These are phyloP conservation scores for Castanospermum australe DNA, from an alignment of 306 rosid genomes.

Conservation along the genomic window DNA sequence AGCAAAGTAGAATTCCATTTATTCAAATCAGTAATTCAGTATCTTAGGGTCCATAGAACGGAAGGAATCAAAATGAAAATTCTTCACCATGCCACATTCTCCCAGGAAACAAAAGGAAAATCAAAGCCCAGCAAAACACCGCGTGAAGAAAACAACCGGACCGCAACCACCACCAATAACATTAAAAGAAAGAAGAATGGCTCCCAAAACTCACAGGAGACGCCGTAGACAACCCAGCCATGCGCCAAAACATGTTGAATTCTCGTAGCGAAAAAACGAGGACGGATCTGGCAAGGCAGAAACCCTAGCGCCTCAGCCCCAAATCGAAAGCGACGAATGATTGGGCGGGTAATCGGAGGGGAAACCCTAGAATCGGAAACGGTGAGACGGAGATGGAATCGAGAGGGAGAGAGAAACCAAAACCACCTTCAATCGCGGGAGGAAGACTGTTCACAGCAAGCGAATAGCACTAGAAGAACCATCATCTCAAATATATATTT, in stretches of 20 bases:
- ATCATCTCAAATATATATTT: slow-evolving; percentile 13
- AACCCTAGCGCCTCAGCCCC: slow-evolving; percentile 62
- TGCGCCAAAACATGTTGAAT: slow-evolving; percentile 96
- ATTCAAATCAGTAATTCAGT: background rate
- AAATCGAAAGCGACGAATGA: slow-evolving; percentile 33
- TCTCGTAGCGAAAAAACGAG: slow-evolving; percentile 17
- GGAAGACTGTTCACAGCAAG: slow-evolving; percentile 33
- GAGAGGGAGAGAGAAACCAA: slow-evolving; percentile 31
- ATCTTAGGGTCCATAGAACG: background rate
- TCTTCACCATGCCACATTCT: slow-evolving; percentile 26
- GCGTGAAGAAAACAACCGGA: background rate
- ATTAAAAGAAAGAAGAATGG: background rate
- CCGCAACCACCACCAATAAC: background rate
- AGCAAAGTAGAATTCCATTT: background rate
- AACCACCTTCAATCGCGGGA: slow-evolving; percentile 67
- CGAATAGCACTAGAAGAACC: slow-evolving; percentile 7
- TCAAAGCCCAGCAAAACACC: slow-evolving; percentile 11
- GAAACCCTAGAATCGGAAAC: slow-evolving; percentile 58
- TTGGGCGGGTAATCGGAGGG: slow-evolving; percentile 1
- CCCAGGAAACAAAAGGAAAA: slow-evolving; percentile 19
- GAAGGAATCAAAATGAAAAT: background rate
- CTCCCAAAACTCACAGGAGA: slow-evolving; percentile 80
- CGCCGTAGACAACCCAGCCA: slow-evolving; percentile 95
- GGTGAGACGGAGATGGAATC: slow-evolving; percentile 57
- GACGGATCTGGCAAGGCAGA: slow-evolving; percentile 71